These are phyloP conservation scores for Russula dissimulans DNA, from an alignment of 768 basidiomycete species.

Conservation along the genomic window DNA sequence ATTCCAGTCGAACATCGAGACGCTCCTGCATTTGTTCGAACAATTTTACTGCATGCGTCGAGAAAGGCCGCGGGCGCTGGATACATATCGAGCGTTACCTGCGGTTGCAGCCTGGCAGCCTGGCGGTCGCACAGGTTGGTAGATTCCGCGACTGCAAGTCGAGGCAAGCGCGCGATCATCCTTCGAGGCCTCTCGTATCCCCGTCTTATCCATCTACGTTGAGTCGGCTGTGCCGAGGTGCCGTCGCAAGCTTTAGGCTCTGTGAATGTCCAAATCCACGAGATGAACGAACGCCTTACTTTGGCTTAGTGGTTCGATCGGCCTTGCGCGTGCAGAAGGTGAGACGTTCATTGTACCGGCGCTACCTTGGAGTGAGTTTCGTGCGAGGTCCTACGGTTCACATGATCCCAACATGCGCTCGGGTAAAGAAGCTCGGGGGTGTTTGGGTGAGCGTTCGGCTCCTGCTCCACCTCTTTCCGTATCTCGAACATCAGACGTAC, in stretches of 20 bases:
- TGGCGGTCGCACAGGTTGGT: not conserved
- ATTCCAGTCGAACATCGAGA: not conserved
- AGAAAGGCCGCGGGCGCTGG: not conserved
- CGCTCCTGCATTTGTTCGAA: not conserved
- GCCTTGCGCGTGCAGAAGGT: no score
- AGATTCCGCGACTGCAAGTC: not conserved
- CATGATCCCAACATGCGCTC: slow-evolving; percentile 1
- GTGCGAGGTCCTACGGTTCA: not conserved
- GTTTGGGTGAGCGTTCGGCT: not conserved
- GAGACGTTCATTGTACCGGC: not conserved
- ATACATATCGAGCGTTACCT: not conserved
- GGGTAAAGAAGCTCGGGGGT: not conserved
- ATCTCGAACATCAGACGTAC: not conserved
- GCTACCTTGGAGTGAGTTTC: not conserved
- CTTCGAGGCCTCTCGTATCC: no score
- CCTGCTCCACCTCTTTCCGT: not conserved
- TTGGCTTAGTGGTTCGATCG: not conserved
- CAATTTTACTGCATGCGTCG: no score
- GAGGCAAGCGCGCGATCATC: not conserved
- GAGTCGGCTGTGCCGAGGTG: not conserved
- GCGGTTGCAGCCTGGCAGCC: slow-evolving; percentile 1
- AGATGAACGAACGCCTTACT: not conserved
- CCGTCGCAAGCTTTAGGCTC: not conserved
- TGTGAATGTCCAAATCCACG: not conserved
- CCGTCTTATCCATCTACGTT: no score